Base-by-base conservation (phyloP, 2,329 filamentous ascomycete species). In the Epichloe sylvatica region DNA sequence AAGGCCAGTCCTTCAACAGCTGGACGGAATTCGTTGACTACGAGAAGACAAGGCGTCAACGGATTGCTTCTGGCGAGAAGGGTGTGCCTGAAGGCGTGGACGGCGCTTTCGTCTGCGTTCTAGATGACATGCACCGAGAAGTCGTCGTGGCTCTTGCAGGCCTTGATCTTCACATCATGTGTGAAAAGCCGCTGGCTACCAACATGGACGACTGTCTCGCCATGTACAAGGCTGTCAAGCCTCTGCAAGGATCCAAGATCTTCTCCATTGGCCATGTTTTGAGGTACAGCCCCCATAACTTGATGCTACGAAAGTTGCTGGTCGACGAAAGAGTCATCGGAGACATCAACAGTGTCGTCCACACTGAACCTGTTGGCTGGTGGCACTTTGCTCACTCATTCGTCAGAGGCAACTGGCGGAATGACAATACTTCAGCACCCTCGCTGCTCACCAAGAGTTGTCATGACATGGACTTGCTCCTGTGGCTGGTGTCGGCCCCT, bases 251-350 rank as follows among this genome's bases (percentile, higher is more conserved):
- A 3, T 56, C 59, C 33, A 68, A 62, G 43, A 73, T 97, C 40
- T 94, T 97, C 64, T 89, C 87, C 0, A 88, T 97, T 50, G 91
- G 92, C 12, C 92, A 98, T 67, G 92, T 98, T 13, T 71, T 98
- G 51, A 78, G 91, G 36, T 97, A 97, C 66, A 94, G 84, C 58
- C 90, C 9, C 9, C 90, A 96, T 65, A 97, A 97, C 62, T 84
- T 88, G 65, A 70, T 91, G 50, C 73, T 98, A 30, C 80, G 89
- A 46, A 81, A 84, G 61, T 70, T 97, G 15, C 73, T 97, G 5
- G 74, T 89, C 1, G 75, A 84, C 55, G 80, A 94, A 47, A 75
- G 76, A 12, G 78, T 82, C 12, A 83, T 98, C 60, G 92, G 92
- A 6, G 85, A 96, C 49, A 73, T 96, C 33, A 71, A 94, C 47